These are phyloP conservation scores for Solanum hybrid DNA, from an alignment of 305 asterid genomes.

Conservation along the genomic window DNA sequence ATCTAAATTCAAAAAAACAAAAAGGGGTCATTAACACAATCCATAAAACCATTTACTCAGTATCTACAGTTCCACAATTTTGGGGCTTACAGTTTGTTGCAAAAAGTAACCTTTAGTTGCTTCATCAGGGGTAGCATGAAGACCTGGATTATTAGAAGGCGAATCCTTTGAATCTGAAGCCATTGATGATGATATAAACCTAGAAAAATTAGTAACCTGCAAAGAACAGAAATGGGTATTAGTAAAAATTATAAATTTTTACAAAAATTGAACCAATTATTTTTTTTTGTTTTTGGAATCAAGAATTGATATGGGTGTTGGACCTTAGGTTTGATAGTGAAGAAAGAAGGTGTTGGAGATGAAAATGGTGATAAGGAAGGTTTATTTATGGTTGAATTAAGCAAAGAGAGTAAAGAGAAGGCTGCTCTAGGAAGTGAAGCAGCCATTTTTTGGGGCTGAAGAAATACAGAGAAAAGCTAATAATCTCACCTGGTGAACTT, in stretches of 20 bases:
- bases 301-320: not conserved
- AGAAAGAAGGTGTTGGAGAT: constrained; percentile 19
- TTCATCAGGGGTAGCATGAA: constrained; percentile 47
- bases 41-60: not conserved
- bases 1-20: constrained; percentile 39
- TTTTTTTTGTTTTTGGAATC: not conserved
- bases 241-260: not conserved
- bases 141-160: constrained; percentile 71
- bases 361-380: constrained; percentile 17
- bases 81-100: constrained; percentile 68
- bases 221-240: not conserved
- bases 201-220: constrained; percentile 38
- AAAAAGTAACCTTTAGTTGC: constrained; percentile 79
- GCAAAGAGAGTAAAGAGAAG: constrained; percentile 13
- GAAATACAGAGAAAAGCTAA: not conserved
- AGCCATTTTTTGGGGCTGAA: constrained; percentile 26
- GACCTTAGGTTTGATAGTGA: constrained; percentile 39
- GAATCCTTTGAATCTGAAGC: constrained; percentile 67
- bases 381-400: constrained; percentile 23
- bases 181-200: constrained; percentile 30
- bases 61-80: not conserved
- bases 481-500: not conserved
- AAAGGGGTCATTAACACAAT: not conserved
- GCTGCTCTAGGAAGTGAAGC: constrained; percentile 35
- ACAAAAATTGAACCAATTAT: not conserved